Evolutionary conservation across 139 green algal genomes (phyloP), one percentile per base, ranked within the genome.

Genomic region (Chlamydomonas sp.): DNA sequence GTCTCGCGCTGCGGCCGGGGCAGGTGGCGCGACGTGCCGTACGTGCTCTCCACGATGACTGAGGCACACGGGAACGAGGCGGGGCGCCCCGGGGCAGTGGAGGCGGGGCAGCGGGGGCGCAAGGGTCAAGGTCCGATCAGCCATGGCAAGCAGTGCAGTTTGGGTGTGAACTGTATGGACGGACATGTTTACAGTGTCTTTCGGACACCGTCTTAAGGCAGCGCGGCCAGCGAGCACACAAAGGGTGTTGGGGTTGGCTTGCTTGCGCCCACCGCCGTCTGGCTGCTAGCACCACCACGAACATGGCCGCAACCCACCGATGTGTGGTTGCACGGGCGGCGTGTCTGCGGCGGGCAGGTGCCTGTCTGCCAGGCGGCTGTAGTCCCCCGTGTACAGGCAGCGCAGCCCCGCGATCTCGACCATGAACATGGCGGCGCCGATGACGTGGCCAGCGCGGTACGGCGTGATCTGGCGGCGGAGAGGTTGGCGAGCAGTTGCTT

Each of bases 371-470:
- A 97, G 89, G 69, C 97, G 93, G 64, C 83, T 95, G 94, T 99
- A 99, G 93, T 98, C 96, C 0, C 97, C 97, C 1, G 98, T 99
- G 94, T 99, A 99, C 71, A 99, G 94, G 83, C 96, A 91, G 59
- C 95, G 88, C 93, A 97, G 93, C 67, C 98, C 98, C 49, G 89
- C 96, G 49, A 99, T 97, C 87, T 99, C 96, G 49, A 99, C 96
- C 93, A 97, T 95, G 93, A 99, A 99, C 98, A 99, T 99, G 63
- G 96, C 97, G n/a, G 98, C 98, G 16, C 98, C 98, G 88, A 99
- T 90, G 75, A 99, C 98, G 90, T 99, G 98, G 2, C 98, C 98
- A 0, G 98, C 98, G 1, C 95, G 93, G 88, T 98, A 98, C 0
- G 96, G 92, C 8, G 95, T 98, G 75, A 99, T 92, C 87, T 96